Base-by-base conservation (phyloP, 768 basidiomycete species). In the Hypholoma sublateritium region DNA sequence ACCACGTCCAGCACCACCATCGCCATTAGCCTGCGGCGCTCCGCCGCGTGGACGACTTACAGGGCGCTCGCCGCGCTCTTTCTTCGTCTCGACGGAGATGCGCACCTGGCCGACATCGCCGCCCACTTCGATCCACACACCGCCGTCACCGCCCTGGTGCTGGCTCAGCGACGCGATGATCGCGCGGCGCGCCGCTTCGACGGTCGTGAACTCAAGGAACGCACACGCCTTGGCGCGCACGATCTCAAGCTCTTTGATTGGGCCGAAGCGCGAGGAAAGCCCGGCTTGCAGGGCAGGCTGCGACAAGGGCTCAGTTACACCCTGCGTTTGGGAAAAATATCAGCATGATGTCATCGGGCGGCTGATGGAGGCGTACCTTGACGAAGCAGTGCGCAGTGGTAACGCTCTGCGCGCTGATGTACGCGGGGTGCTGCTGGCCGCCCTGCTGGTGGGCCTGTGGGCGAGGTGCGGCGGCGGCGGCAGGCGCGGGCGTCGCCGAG, bases 181-280 rank as follows among this genome's bases (percentile, higher is more conserved):
- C 2, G 96, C 96, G 43, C 86, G 83, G 64, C 85, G 81, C n/a
- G 96, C 96, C 36, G 84, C 74, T 1, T 95, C 94, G 56, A 95
- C 70, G 1, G 75, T 74, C 21, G 67, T 70, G 77, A 95, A 98
- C 72, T 98, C 96, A 65, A 97, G 78, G 83, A 98, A 98, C 0
- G 95, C 95, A 67, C 95, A 98, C 0, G 91, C 93, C 71, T 92
- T 96, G 67, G 66, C 69, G 60, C 89, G 90, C 41, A 96, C 88
- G 61, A 97, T 87, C 72, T 98, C 95, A 41, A 95, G 72, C 21
- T 94, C 93, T 70, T 90, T 92, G 67, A 97, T 79, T 0, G 85
- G 78, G 0, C 93, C 93, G 70, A 95, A 95, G 34, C 87, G 84
- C 32, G 71, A 66, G 0, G 77, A 72, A 35, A 95, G 79, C 2